These are phyloP conservation scores for Pestalotiopsis sp. DNA, from an alignment of 2,329 filamentous ascomycete species.

Conservation along the genomic window DNA sequence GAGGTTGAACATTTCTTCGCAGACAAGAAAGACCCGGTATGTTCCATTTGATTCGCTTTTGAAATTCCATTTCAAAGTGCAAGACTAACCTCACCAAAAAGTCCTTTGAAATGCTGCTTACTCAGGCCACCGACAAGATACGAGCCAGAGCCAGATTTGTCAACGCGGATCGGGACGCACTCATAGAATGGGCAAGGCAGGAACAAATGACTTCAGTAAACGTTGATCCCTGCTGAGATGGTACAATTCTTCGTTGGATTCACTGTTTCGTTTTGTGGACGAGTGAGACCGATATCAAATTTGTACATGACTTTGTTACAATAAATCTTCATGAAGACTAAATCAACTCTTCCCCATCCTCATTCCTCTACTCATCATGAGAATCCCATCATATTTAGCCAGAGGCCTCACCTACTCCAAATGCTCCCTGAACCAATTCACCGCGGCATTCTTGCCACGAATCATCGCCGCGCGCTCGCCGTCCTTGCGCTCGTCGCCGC, in stretches of 20 bases:
- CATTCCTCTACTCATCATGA: too few relatives aligned
- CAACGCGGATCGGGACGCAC: not conserved
- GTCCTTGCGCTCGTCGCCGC: constrained; percentile 40
- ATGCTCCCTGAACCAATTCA: constrained; percentile 44
- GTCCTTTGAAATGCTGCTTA: constrained; percentile 3
- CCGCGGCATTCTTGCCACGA: constrained; percentile 48
- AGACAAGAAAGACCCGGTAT: not conserved
- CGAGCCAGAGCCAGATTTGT: not conserved
- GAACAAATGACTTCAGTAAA: too few relatives aligned
- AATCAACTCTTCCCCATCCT: too few relatives aligned
- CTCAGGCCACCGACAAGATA: constrained; percentile 7
- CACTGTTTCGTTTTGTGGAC: too few relatives aligned
- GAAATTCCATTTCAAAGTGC: too few relatives aligned
- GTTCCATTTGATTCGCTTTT: not conserved
- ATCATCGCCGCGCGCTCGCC: constrained; percentile 47
- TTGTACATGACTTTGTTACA: too few relatives aligned
- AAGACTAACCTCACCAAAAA: not conserved
- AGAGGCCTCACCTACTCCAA: constrained; percentile 4
- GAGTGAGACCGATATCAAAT: too few relatives aligned
- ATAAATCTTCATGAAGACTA: too few relatives aligned
- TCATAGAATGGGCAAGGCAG: constrained; percentile 4
- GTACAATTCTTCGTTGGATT: too few relatives aligned
- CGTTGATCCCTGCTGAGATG: not conserved
- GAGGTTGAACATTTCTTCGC: constrained; percentile 10
- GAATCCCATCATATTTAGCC: too few relatives aligned